Conservation (phyloP, 768 basidiomycete genomes). For the Leucogyrophana mollusca region DNA sequence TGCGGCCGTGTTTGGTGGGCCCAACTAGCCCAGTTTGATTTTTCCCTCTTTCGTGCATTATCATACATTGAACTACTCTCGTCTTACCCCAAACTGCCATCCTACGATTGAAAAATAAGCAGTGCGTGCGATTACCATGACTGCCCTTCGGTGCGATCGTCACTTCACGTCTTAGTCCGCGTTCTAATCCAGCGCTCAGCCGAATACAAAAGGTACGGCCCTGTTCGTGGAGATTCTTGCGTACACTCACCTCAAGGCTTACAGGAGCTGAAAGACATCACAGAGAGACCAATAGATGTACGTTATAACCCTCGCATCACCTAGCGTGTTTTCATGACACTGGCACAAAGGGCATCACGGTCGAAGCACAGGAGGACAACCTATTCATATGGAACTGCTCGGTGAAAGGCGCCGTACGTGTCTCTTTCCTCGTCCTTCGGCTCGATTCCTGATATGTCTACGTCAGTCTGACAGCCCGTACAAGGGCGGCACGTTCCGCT, state of each 20-base stretch:
- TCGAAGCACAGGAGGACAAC: conserved; percentile 68
- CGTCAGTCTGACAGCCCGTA: conserved; percentile 75
- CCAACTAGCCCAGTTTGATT: too few relatives aligned
- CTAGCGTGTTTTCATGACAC: conserved; percentile 10
- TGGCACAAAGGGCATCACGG: conserved; percentile 52
- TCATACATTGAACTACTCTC: too few relatives aligned
- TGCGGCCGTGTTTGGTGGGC: too few relatives aligned
- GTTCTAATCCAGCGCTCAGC: conserved; percentile 37
- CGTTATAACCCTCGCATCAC: conserved; percentile 17
- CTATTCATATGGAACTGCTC: conserved; percentile 75
- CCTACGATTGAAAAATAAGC: too few relatives aligned
- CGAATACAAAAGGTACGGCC: conserved; percentile 71
- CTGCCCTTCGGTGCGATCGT: conserved; percentile 35
- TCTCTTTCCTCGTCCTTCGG: conserved; percentile 1
- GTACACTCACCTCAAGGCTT: conserved; percentile 9
- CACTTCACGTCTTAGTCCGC: not conserved
- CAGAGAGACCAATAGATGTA: conserved; percentile 64
- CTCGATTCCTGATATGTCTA: conserved; percentile 7
- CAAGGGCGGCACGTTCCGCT: conserved; percentile 78
- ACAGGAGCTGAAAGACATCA: conserved; percentile 69
- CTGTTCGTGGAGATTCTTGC: conserved; percentile 7
- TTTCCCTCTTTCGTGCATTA: too few relatives aligned
- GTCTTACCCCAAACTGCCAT: too few relatives aligned
- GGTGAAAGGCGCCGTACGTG: conserved; percentile 70
- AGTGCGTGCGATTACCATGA: too few relatives aligned